Percentiles rank a stretch among this genome's conserved stretches.
Evolutionary conservation across 106 monocot genomes (phyloP).

Genomic region (Dendrobium officinale): DNA sequence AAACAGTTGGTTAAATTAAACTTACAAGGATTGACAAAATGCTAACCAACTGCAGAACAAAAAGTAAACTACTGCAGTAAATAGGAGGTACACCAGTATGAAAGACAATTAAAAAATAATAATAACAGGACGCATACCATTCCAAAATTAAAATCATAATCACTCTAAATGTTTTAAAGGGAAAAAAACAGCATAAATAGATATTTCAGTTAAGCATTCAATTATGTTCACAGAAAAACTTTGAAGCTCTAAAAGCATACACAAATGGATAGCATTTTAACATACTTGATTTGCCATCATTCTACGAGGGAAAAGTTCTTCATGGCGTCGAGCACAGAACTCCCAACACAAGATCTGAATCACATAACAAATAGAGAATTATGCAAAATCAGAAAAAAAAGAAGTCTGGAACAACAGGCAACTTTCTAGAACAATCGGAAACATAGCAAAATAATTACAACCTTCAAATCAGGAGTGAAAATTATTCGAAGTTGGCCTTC

Average conservation of each 20-base stretch:
- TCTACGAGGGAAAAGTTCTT: conserved; percentile 79
- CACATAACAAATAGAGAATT: conserved; percentile 1
- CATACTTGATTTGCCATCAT: conserved; percentile 81
- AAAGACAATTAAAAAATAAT: no score
- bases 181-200: background rate
- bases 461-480: conserved; percentile 95
- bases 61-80: no score
- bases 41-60: no score
- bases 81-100: no score
- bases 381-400: background rate
- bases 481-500: conserved; percentile 83
- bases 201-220: background rate
- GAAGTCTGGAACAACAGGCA: background rate
- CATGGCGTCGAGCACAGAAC: conserved; percentile 87
- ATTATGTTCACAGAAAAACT: background rate
- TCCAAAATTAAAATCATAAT: no score
- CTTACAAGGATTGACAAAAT: background rate
- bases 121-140: no score
- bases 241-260: background rate
- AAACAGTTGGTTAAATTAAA: background rate
- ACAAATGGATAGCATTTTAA: background rate
- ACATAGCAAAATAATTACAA: conserved; percentile 1
- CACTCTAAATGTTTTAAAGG: no score
- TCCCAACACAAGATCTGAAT: conserved; percentile 91
- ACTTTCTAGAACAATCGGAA: background rate